phyloP scores from a whole-genome alignment of 2,329 filamentous ascomycete species.

The Cladosporium phlei region DNA sequence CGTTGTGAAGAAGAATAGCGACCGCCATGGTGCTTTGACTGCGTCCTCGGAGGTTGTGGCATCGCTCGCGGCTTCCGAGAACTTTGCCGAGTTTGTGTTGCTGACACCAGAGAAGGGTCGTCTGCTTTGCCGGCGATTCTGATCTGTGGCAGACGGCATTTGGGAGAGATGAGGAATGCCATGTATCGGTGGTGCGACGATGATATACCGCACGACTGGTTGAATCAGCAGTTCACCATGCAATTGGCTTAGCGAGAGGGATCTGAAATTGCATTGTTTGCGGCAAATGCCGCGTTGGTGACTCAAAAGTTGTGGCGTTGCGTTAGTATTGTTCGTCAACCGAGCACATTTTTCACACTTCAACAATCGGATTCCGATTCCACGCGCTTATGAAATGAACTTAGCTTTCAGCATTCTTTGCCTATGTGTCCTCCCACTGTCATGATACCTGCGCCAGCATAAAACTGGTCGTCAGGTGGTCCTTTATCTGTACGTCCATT shows the following conservation, averaged over 20 bases:
- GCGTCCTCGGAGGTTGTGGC: conserved; percentile 12
- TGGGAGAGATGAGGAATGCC: not conserved
- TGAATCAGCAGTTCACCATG: not conserved
- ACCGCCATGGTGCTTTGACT: conserved; percentile 40
- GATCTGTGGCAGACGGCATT: conserved; percentile 16
- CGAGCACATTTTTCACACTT: conserved; percentile 9
- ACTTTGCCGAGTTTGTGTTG: conserved; percentile 9
- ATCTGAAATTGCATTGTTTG: conserved; percentile 4
- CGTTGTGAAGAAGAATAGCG: conserved; percentile 70
- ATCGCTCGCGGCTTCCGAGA: conserved; percentile 5
- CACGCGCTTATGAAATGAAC: not conserved
- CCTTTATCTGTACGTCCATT: no score
- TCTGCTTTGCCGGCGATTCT: conserved; percentile 18
- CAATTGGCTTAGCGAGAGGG: not conserved
- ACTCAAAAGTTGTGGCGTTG: conserved; percentile 16
- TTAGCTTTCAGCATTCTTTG: conserved; percentile 8
- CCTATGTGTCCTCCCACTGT: conserved; percentile 29
- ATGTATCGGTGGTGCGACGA: not conserved
- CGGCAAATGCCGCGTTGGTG: conserved; percentile 14
- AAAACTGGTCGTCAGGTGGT: conserved; percentile 23
- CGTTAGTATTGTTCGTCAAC: conserved; percentile 32
- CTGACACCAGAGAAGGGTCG: conserved; percentile 18
- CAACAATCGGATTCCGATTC: not conserved
- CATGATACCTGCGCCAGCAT: conserved; percentile 24
- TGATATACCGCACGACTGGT: not conserved